These are phyloP conservation scores for Mucor lusitanicus DNA, from an alignment of 371 early-diverging fungal genomes.

Conservation along the genomic window DNA sequence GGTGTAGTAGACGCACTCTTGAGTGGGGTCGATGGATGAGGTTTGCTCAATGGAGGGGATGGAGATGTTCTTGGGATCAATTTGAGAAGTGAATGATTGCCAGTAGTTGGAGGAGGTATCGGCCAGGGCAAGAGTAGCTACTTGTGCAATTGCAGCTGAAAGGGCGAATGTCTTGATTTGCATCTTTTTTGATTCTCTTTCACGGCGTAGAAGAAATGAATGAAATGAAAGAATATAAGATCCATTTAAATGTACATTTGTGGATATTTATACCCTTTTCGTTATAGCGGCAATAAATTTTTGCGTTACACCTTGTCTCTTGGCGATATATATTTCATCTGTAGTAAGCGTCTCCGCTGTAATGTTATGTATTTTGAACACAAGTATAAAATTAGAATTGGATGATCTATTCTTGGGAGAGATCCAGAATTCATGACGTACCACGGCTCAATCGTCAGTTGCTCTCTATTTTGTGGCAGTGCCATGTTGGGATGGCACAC, in stretches of 20 bases:
- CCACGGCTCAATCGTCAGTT: too few species aligned
- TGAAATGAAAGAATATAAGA: background rate
- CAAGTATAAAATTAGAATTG: too few species aligned
- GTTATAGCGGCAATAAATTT: background rate
- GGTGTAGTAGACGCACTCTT: conserved; percentile 25
- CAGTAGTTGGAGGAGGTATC: conserved; percentile 16
- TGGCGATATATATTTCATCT: background rate
- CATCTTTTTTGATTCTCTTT: conserved; percentile 22
- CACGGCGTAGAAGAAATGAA: conserved; percentile 3
- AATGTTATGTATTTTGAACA: too few species aligned
- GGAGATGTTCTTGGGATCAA: conserved; percentile 19
- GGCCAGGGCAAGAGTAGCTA: conserved; percentile 18
- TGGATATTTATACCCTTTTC: conserved; percentile 1
- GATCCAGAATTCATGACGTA: too few species aligned
- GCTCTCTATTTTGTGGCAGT: too few species aligned
- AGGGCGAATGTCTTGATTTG: conserved; percentile 29
- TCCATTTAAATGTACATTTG: background rate
- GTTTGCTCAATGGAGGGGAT: conserved; percentile 25
- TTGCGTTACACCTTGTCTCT: background rate
- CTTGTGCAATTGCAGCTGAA: conserved; percentile 23
- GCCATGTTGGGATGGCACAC: too few species aligned
- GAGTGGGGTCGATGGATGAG: conserved; percentile 5
- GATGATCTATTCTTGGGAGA: too few species aligned
- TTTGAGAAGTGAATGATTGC: conserved; percentile 16
- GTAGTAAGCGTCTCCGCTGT: too few species aligned